Percentiles rank a stretch among this genome's conserved stretches.
Evolutionary conservation across 2,329 filamentous ascomycete genomes (phyloP).

Genomic region (Onygena corvina): DNA sequence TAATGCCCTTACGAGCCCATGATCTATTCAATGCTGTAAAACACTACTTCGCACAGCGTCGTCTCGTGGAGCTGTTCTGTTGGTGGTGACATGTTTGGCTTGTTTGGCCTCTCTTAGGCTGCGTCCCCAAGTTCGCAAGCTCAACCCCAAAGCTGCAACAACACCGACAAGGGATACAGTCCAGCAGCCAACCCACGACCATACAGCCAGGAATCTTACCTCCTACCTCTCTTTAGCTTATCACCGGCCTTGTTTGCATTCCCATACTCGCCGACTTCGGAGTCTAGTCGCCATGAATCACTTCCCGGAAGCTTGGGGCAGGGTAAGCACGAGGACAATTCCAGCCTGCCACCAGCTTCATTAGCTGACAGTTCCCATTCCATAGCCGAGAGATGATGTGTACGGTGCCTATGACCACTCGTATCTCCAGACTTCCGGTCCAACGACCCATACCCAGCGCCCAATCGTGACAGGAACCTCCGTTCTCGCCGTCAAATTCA

Average conservation of each 20-base stretch:
- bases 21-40: no score
- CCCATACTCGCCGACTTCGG: not conserved
- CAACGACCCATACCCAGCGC: constrained; percentile 77
- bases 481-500: constrained; percentile 89
- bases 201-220: not conserved
- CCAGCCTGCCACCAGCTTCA: constrained; percentile 15
- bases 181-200: not conserved
- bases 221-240: not conserved
- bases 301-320: constrained; percentile 53
- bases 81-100: not conserved
- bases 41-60: no score
- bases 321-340: constrained; percentile 19
- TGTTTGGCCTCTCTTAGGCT: constrained; percentile 5
- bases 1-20: no score
- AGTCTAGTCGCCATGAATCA: constrained; percentile 46
- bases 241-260: not conserved
- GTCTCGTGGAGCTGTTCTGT: not conserved
- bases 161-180: not conserved
- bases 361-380: constrained; percentile 15
- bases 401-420: constrained; percentile 88
- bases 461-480: constrained; percentile 95
- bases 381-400: constrained; percentile 86
- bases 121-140: constrained; percentile 1
- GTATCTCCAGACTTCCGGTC: constrained; percentile 58
- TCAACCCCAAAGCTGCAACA: not conserved